Evolutionary conservation across 768 basidiomycete genomes (phyloP).

Genomic region (Lentinula aciculospora): DNA sequence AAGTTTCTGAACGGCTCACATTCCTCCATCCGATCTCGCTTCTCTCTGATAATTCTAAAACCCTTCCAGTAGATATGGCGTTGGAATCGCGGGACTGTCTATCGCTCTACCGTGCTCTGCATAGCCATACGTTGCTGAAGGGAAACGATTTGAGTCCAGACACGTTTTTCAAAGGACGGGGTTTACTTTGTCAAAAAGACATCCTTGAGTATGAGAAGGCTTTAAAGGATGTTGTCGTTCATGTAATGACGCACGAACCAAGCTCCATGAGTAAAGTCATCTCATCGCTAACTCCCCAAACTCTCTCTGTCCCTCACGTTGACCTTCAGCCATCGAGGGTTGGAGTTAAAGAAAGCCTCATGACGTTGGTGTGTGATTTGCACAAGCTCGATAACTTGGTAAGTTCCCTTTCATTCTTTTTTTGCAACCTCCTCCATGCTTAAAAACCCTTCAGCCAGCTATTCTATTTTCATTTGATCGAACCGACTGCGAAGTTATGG

Average conservation of each 20-base stretch:
- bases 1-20: conserved; percentile 33
- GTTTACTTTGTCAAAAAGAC: conserved; percentile 52
- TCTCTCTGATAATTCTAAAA: conserved; percentile 44
- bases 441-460: conserved; percentile 39
- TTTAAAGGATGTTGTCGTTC: conserved; percentile 37
- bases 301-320: neutral
- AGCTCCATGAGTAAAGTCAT: neutral
- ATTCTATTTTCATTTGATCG: conserved; percentile 68
- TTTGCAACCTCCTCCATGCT: neutral
- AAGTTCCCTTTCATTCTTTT: neutral
- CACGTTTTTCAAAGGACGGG: conserved; percentile 34
- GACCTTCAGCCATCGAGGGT: neutral
- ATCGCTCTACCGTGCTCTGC: conserved; percentile 42
- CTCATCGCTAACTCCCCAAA: neutral
- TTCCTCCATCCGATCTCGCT: conserved; percentile 62
- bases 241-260: conserved; percentile 17
- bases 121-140: conserved; percentile 13
- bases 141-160: conserved; percentile 33
- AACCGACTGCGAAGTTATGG: conserved; percentile 51
- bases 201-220: conserved; percentile 51
- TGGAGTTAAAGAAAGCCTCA: neutral
- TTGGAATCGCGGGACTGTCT: conserved; percentile 58
- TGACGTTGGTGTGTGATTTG: neutral
- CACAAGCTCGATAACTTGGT: neutral
- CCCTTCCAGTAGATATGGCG: conserved; percentile 56